Evolutionary conservation across 495 filamentous ascomycete genomes (phyloP).

Genomic region (Staphylotrichum tortipilum): DNA sequence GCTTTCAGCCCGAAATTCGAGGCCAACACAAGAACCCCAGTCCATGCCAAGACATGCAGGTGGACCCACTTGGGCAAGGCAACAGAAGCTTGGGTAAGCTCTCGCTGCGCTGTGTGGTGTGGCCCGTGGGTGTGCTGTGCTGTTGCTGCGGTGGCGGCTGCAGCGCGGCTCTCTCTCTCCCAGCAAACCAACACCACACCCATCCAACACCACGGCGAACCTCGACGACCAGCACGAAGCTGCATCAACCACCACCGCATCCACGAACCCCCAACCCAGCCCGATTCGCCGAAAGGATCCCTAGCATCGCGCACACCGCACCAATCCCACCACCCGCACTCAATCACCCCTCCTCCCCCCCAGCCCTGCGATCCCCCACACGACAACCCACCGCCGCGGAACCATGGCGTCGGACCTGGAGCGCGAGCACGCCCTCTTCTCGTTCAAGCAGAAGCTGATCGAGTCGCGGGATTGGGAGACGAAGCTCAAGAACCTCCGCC

Average conservation of each 20-base stretch:
- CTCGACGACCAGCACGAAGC: background rate
- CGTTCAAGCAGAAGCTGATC: constrained; percentile 86
- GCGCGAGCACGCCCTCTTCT: constrained; percentile 72
- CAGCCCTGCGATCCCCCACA: too few relatives aligned
- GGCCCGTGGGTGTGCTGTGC: too few relatives aligned
- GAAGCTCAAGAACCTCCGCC: constrained; percentile 81
- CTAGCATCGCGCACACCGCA: too few relatives aligned
- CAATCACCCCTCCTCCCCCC: background rate
- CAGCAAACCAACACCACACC: background rate
- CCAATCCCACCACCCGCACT: too few relatives aligned
- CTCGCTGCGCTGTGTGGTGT: too few relatives aligned
- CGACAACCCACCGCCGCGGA: too few relatives aligned
- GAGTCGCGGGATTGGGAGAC: constrained; percentile 98
- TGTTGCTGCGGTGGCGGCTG: too few relatives aligned
- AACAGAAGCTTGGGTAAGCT: constrained; percentile 19
- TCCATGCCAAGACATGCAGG: background rate
- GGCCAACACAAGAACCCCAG: background rate
- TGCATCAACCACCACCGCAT: background rate
- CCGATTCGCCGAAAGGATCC: background rate
- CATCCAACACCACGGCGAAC: background rate
- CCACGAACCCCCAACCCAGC: background rate
- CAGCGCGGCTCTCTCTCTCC: too few relatives aligned
- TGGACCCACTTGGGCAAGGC: constrained; percentile 14
- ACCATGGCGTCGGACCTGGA: constrained; percentile 48
- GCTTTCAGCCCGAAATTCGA: background rate